These are phyloP conservation scores for Acanthamoeba sp. DNA, from an alignment of 208 protist species.

Conservation along the genomic window DNA sequence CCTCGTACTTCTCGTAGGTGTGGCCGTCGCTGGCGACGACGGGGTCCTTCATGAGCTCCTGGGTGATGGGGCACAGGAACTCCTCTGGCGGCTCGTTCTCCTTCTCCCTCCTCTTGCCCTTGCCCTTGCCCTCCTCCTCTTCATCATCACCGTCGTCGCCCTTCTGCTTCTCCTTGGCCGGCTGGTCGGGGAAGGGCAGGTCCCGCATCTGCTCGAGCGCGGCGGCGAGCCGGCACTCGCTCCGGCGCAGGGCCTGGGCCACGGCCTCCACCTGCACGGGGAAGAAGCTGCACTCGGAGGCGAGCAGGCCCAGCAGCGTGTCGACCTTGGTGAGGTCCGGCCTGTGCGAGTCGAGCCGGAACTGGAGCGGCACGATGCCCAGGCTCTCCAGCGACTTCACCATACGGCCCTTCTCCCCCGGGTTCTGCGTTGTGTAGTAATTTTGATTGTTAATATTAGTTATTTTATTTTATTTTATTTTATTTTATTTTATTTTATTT, in stretches of 20 bases:
- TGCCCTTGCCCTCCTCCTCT: constrained; percentile 26
- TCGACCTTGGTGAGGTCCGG: constrained; percentile 74
- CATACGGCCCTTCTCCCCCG: constrained; percentile 58
- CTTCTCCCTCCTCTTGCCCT: neutral
- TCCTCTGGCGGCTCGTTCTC: constrained; percentile 54
- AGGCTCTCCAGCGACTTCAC: constrained; percentile 55
- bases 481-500: too few species aligned
- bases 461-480: too few species aligned
- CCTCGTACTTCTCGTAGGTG: constrained; percentile 67
- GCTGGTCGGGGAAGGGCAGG: constrained; percentile 27
- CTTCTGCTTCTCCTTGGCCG: neutral
- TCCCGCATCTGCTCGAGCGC: constrained; percentile 54
- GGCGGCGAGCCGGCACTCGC: neutral
- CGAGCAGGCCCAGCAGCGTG: constrained; percentile 61
- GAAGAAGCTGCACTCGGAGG: constrained; percentile 71
- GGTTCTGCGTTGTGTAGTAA: neutral
- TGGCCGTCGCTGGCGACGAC: constrained; percentile 74
- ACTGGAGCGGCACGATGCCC: constrained; percentile 56
- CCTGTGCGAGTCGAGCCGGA: constrained; percentile 66
- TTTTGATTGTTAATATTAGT: too few species aligned
- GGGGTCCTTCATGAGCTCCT: constrained; percentile 72
- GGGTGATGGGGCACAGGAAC: constrained; percentile 67
- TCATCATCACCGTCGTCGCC: neutral
- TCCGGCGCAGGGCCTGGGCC: neutral
- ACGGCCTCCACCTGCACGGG: constrained; percentile 22